phyloP scores from a whole-genome alignment of 2,329 filamentous ascomycete genomes.

The Xenoacremonium recifei region DNA sequence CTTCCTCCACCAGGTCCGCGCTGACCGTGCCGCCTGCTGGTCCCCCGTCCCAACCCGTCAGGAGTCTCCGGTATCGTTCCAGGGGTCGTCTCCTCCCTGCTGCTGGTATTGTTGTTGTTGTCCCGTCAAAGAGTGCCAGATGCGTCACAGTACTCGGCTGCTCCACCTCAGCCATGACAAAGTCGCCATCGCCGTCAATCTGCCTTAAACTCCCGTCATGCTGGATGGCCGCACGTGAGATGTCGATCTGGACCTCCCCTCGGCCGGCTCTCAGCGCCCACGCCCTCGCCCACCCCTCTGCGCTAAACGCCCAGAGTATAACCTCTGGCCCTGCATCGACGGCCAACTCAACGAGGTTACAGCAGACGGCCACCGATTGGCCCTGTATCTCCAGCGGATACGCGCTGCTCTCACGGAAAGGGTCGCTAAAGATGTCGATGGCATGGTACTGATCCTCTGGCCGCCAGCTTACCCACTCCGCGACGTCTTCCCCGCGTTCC shows the following conservation, averaged over 20 bases:
- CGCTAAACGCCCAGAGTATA: conserved; percentile 34
- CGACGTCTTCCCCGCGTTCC: conserved; percentile 6
- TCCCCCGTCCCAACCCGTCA: conserved; percentile 13
- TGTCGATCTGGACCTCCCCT: conserved; percentile 10
- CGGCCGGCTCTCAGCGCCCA: conserved; percentile 30
- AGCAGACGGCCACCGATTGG: conserved; percentile 29
- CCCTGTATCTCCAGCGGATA: conserved; percentile 32
- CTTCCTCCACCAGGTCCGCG: conserved; percentile 33
- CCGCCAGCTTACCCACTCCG: conserved; percentile 17
- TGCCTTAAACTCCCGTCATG: conserved; percentile 31
- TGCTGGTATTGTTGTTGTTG: conserved; percentile 8
- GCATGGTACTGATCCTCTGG: conserved; percentile 18
- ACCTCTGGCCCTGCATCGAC: conserved; percentile 32
- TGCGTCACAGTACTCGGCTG: conserved; percentile 1
- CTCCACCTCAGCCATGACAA: conserved; percentile 23
- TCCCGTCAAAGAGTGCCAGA: conserved; percentile 11
- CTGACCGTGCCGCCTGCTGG: conserved; percentile 22
- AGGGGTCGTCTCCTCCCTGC: too few species aligned
- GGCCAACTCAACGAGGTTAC: conserved; percentile 31
- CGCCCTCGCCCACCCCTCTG: conserved; percentile 31
- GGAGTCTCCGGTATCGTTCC: conserved; percentile 13
- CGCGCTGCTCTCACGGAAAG: conserved; percentile 11
- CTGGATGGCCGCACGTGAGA: conserved; percentile 20
- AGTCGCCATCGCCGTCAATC: conserved; percentile 30
- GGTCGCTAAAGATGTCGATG: conserved; percentile 17